These are phyloP conservation scores for Lodderomyces orthopsilosis DNA, from an alignment of 1,139 yeast species.

Conservation along the genomic window DNA sequence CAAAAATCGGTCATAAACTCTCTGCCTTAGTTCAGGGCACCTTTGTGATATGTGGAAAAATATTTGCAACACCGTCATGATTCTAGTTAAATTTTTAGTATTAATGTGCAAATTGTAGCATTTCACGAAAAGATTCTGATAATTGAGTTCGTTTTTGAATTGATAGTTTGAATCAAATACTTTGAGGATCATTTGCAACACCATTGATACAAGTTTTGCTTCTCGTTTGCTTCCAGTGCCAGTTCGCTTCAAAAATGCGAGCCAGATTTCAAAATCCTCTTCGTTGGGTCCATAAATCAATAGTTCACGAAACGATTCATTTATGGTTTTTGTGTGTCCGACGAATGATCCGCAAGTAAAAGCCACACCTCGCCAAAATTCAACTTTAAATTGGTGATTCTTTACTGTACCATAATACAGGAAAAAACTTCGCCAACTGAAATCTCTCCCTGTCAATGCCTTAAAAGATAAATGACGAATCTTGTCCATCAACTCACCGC, in stretches of 20 bases:
- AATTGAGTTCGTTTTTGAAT: conserved; percentile 9
- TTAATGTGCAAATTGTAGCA: conserved; percentile 57
- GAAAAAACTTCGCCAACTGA: conserved; percentile 30
- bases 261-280: conserved; percentile 12
- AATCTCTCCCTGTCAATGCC: conserved; percentile 3
- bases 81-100: conserved; percentile 34
- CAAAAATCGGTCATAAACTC: conserved; percentile 26
- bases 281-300: conserved; percentile 28
- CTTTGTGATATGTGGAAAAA: conserved; percentile 30
- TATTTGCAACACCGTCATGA: conserved; percentile 31
- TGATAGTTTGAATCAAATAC: conserved; percentile 31
- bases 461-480: conserved; percentile 27
- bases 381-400: conserved; percentile 12
- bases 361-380: conserved; percentile 56
- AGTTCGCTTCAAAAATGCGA: conserved; percentile 6
- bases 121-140: conserved; percentile 38
- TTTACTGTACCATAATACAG: conserved; percentile 13
- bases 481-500: conserved; percentile 41
- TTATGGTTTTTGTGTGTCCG: conserved; percentile 49
- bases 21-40: conserved; percentile 8
- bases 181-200: conserved; percentile 34
- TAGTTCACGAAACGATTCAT: conserved; percentile 43
- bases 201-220: conserved; percentile 20
- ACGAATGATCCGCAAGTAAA: conserved; percentile 62
- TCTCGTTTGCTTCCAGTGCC: conserved; percentile 14